Evolutionary conservation across 257 asterid species (phyloP).

Genomic region (Solanum virginianum): DNA sequence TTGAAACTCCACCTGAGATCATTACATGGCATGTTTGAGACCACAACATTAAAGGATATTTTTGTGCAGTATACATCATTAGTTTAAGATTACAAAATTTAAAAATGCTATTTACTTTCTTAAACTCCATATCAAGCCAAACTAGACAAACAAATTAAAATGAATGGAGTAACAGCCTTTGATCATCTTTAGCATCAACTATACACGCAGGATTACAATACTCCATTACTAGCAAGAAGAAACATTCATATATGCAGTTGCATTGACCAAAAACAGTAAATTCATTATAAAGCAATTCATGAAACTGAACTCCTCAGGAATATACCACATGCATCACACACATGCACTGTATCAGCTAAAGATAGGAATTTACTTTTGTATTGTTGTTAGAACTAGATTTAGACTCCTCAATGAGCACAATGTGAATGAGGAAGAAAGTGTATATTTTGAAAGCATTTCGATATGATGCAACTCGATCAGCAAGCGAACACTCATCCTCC

Average conservation of each 20-base stretch:
- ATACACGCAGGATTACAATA: not conserved
- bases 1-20: not conserved
- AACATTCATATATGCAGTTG: not conserved
- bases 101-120: not conserved
- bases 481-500: slow-evolving; percentile 25
- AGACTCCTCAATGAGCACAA: slow-evolving; percentile 62
- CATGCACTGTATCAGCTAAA: not conserved
- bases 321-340: not conserved
- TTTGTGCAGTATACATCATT: not conserved
- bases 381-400: slow-evolving; percentile 22
- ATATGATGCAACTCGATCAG: slow-evolving; percentile 59
- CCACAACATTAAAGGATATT: not conserved
- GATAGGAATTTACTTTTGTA: slow-evolving; percentile 34
- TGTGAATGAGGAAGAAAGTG: slow-evolving; percentile 72
- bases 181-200: not conserved
- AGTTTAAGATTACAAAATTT: not conserved
- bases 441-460: slow-evolving; percentile 87
- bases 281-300: not conserved
- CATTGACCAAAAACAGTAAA: not conserved
- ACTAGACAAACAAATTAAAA: not conserved
- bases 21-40: not conserved
- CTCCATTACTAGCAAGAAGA: not conserved
- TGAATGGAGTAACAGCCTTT: not conserved
- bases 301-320: not conserved
- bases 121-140: not conserved